Base-by-base conservation (phyloP, 148 eudicot species). In the Fagopyrum tataricum region DNA sequence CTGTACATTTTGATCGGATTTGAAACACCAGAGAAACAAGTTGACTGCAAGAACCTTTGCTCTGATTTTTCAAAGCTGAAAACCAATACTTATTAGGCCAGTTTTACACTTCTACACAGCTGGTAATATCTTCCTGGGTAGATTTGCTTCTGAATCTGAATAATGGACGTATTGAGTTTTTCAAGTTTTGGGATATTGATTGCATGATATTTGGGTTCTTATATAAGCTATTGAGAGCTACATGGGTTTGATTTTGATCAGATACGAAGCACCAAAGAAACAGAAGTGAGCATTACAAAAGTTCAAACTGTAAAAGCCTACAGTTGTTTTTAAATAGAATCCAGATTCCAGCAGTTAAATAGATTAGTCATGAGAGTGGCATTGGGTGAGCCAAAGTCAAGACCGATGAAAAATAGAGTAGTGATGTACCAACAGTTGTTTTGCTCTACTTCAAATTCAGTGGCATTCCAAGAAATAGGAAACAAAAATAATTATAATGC, bases 1-100 rank as follows among this genome's bases (percentile, higher is more conserved):
- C 41, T 31, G 69, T 43, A 64, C 69, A 64, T 64, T 64, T 31
- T 64, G 44, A 64, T 64, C 44, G 39, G 26, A 55, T 20, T 55
- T 20, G 61, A 64, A 39, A 18, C 44, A 64, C 5, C 44, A 15
- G 20, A 64, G 3, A 64, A 64, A 31, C 69, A 64, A 31, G 37
- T 31, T 31, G 37, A 31, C 37, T 31, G 37, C 37, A 31, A 31
- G 37, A 3, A 31, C 2, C 37, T 31, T 31, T 31, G 37, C 37
- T 31, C 37, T 31, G 37, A 31, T 31, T 31, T 31, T 31, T 31
- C 37, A 31, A 31, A 31, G 37, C 37, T 31, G 37, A 31, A 31
- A 31, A 31, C 37, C 37, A 31, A 31, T 2, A 31, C 2, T 31
- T 31, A 31, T 31, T 31, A 31, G 37, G 1, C 1, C 37, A 0